Percentiles rank a stretch among this genome's conserved stretches.
Evolutionary conservation across 1,284 basidiomycete species (phyloP).

Genomic region (Gomphus sp.): DNA sequence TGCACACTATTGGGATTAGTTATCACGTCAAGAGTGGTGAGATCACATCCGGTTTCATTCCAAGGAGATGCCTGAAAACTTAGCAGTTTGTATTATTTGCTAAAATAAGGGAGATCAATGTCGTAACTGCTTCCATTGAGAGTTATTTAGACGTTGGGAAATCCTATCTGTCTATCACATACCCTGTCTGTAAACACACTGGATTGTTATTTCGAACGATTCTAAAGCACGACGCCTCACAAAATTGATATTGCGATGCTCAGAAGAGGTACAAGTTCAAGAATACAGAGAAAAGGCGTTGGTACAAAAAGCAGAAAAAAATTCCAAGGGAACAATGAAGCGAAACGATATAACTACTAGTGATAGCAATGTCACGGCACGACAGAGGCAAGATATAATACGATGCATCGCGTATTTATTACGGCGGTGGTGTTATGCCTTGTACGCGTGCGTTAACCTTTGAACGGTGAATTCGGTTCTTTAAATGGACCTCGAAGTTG

Average conservation of each 20-base stretch:
- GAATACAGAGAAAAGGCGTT: not conserved
- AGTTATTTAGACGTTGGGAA: no score
- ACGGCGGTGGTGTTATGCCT: constrained; percentile 2
- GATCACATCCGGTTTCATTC: not conserved
- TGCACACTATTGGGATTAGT: not conserved
- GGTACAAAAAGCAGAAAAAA: not conserved
- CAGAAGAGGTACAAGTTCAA: not conserved
- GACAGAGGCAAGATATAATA: not conserved
- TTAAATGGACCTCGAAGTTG: constrained; percentile 92
- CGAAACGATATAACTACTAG: not conserved
- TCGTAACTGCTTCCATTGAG: not conserved
- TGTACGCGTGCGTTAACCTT: constrained; percentile 36
- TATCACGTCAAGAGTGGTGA: not conserved
- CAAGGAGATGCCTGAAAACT: not conserved
- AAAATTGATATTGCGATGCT: not conserved
- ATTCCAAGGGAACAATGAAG: not conserved
- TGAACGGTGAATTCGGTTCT: constrained; percentile 60
- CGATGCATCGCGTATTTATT: not conserved
- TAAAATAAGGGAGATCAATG: not conserved
- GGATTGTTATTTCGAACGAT: no score
- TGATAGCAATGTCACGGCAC: not conserved
- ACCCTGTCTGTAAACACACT: no score
- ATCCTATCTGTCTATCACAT: no score
- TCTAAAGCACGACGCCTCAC: no score
- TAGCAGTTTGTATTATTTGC: not conserved